Percentiles rank a stretch among this genome's conserved stretches.
Evolutionary conservation across 2,329 filamentous ascomycete genomes (phyloP).

Genomic region (Macrophomina phaseolina): DNA sequence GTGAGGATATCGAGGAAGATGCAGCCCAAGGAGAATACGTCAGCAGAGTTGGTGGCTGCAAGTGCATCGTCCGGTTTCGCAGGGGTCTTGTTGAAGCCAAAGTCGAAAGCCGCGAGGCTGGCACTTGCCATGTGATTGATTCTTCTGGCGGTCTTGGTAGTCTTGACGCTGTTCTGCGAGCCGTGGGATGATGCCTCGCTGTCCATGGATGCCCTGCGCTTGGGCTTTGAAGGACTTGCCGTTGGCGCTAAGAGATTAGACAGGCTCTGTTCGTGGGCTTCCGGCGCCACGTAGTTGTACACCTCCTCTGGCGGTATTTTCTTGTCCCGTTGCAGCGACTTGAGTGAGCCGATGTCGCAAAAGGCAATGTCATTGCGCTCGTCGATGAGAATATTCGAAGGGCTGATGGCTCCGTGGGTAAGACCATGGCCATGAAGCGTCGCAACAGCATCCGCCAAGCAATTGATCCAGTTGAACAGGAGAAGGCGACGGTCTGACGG

Average conservation of each 20-base stretch:
- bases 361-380: slow-evolving; percentile 70
- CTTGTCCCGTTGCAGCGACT: slow-evolving; percentile 59
- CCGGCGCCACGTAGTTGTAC: slow-evolving; percentile 76
- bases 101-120: slow-evolving; percentile 41
- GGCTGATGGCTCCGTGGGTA: slow-evolving; percentile 72
- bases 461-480: slow-evolving; percentile 76
- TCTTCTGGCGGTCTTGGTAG: slow-evolving; percentile 35
- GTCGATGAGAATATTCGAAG: slow-evolving; percentile 72
- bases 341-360: slow-evolving; percentile 61
- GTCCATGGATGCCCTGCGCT: slow-evolving; percentile 39
- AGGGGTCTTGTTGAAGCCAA: slow-evolving; percentile 42
- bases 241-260: slow-evolving; percentile 30
- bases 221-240: slow-evolving; percentile 20
- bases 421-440: slow-evolving; percentile 69
- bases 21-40: slow-evolving; percentile 76
- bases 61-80: slow-evolving; percentile 36
- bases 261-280: slow-evolving; percentile 50
- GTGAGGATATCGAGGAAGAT: slow-evolving; percentile 74
- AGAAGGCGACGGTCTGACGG: slow-evolving; percentile 65
- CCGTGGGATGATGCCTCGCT: slow-evolving; percentile 43
- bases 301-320: slow-evolving; percentile 68
- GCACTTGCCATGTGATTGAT: neutral
- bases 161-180: slow-evolving; percentile 39
- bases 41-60: slow-evolving; percentile 55
- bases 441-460: slow-evolving; percentile 70